phyloP scores from a whole-genome alignment of 2,329 filamentous ascomycete genomes.

The Teratosphaeria zuluensis region DNA sequence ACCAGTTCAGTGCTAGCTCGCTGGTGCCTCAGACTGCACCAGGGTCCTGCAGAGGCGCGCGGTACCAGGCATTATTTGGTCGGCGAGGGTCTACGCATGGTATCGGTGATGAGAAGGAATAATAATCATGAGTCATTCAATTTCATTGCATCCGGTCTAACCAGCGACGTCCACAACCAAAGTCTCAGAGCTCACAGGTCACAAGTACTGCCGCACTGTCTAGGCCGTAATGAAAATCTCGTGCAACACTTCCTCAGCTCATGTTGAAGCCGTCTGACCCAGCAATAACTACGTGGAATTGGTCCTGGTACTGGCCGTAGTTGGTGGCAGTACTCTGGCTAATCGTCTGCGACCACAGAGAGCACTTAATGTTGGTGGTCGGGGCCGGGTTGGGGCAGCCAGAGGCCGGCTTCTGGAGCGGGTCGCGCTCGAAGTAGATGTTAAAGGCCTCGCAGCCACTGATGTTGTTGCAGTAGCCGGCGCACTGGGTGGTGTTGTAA shows the following conservation, averaged over 20 bases:
- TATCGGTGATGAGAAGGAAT: no score
- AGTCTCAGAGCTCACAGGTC: no score
- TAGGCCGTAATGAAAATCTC: background rate
- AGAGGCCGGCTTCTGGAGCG: conserved; percentile 20
- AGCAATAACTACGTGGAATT: conserved; percentile 26
- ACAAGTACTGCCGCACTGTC: no score
- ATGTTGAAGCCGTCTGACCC: background rate
- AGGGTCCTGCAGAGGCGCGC: no score
- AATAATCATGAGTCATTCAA: no score
- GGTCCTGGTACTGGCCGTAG: conserved; percentile 22
- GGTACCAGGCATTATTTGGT: no score
- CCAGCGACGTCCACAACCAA: no score
- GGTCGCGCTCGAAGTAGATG: conserved; percentile 25
- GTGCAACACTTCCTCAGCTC: no score
- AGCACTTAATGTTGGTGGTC: conserved; percentile 26
- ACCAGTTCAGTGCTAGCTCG: no score
- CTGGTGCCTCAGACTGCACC: no score
- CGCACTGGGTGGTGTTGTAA: conserved; percentile 13
- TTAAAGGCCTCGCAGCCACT: conserved; percentile 13
- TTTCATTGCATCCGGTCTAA: no score
- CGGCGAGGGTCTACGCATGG: no score
- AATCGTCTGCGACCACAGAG: conserved; percentile 24
- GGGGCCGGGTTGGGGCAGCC: conserved; percentile 26
- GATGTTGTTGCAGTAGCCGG: conserved; percentile 10
- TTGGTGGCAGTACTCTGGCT: conserved; percentile 23